phyloP scores from a whole-genome alignment of 805 yeast species.

The Wickerhamiella cacticola region DNA sequence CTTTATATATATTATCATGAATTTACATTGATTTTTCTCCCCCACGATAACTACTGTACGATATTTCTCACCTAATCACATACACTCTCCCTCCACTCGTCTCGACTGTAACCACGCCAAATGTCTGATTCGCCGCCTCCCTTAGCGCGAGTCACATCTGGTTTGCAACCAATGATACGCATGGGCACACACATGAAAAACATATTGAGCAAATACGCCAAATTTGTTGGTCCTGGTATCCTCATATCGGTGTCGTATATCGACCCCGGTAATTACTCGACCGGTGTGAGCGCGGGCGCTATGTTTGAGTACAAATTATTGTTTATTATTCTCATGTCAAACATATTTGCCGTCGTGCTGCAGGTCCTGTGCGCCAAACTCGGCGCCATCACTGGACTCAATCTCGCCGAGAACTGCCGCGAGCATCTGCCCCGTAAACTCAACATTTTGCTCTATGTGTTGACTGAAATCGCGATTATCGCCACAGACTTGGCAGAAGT shows the following conservation, averaged over 20 bases:
- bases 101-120: background rate
- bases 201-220: conserved; percentile 41
- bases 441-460: conserved; percentile 48
- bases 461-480: conserved; percentile 77
- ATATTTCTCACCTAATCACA: background rate
- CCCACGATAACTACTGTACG: background rate
- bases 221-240: conserved; percentile 78
- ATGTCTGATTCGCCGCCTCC: conserved; percentile 6
- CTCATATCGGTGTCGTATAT: conserved; percentile 83
- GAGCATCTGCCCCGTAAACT: conserved; percentile 55
- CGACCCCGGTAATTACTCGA: conserved; percentile 89
- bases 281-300: conserved; percentile 84
- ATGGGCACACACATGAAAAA: background rate
- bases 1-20: background rate
- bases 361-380: conserved; percentile 75
- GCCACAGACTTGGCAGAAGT: conserved; percentile 93
- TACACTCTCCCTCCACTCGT: background rate
- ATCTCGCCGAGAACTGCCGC: conserved; percentile 75
- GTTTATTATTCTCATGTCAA: conserved; percentile 63
- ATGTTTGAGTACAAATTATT: conserved; percentile 59
- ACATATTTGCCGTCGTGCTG: conserved; percentile 67
- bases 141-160: conserved; percentile 2
- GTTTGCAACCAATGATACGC: background rate
- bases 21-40: background rate
- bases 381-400: conserved; percentile 83